A percentile compares a stretch with the other conserved stretches of the same genome.
Evolutionary conservation across 225 moss, liverwort and hornwort genomes (phyloP).

Genomic region (Thuidium tamariscinum): DNA sequence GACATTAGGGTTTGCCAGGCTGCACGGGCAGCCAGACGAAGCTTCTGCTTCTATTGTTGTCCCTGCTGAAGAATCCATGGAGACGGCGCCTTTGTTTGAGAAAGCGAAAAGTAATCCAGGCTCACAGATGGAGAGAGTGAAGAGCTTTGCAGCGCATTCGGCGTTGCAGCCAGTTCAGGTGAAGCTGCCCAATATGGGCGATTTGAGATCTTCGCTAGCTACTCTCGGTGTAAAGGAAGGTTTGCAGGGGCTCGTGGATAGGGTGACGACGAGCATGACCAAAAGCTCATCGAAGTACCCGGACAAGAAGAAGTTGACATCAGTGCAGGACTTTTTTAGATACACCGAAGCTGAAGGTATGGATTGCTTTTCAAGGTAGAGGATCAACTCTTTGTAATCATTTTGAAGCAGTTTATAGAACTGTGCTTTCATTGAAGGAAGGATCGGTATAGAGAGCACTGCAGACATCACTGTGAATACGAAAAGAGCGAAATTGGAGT

Average conservation of each 20-base stretch:
- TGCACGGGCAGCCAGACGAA: slow-evolving; percentile 49
- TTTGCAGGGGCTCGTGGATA: slow-evolving; percentile 42
- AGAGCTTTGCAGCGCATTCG: slow-evolving; percentile 1
- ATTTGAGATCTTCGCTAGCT: slow-evolving; percentile 24
- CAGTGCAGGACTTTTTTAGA: slow-evolving; percentile 55
- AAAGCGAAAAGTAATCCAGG: slow-evolving; percentile 3
- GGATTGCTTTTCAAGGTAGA: background rate
- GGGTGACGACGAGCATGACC: slow-evolving; percentile 26
- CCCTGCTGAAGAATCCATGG: slow-evolving; percentile 18
- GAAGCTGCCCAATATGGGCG: slow-evolving; percentile 44
- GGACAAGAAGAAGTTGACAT: slow-evolving; percentile 58
- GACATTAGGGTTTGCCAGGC: slow-evolving; percentile 43
- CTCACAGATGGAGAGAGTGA: slow-evolving; percentile 12
- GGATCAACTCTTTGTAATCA: background rate
- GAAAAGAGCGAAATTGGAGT: background rate
- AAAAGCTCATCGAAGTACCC: slow-evolving; percentile 26
- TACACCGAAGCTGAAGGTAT: slow-evolving; percentile 58
- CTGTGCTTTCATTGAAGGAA: background rate
- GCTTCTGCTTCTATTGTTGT: background rate
- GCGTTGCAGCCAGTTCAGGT: slow-evolving; percentile 36
- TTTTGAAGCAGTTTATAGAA: background rate
- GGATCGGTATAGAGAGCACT: background rate
- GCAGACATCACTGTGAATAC: background rate
- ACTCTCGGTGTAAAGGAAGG: slow-evolving; percentile 40
- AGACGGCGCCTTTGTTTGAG: slow-evolving; percentile 6